Percentiles rank a stretch among this genome's conserved stretches.
These are phyloP conservation scores for Heracleum sosnowskyi DNA, from an alignment of 129 eudicot species.

Conservation along the genomic window DNA sequence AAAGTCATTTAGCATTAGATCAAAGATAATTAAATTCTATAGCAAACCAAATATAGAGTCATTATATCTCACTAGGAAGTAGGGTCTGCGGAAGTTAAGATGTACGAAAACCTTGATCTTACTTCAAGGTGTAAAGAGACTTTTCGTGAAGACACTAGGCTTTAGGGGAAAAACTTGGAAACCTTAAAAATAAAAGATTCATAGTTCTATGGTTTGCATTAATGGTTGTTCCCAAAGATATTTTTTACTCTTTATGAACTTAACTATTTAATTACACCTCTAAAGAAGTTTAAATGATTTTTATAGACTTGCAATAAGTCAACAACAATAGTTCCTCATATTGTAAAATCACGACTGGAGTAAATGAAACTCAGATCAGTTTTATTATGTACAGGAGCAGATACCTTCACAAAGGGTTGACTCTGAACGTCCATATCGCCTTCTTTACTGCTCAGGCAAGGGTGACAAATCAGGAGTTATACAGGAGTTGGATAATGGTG, in stretches of 20 bases:
- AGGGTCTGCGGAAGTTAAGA: background rate
- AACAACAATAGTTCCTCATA: background rate
- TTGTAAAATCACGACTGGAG: background rate
- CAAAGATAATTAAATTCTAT: background rate
- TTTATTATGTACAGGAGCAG: constrained; percentile 17
- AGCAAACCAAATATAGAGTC: background rate
- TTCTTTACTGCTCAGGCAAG: constrained; percentile 53
- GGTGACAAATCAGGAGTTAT: constrained; percentile 70
- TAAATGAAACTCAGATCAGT: background rate
- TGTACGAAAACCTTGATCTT: background rate
- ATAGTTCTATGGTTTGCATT: background rate
- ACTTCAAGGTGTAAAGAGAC: background rate
- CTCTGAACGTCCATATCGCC: constrained; percentile 48
- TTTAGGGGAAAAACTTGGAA: background rate
- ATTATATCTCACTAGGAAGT: background rate
- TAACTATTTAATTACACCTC: background rate
- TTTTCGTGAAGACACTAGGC: background rate
- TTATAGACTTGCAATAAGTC: background rate
- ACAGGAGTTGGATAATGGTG: constrained; percentile 56
- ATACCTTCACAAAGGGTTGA: constrained; percentile 25
- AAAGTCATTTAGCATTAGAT: background rate
- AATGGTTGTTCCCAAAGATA: background rate
- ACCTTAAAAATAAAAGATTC: background rate
- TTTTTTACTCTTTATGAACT: background rate
- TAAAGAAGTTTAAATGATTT: background rate